phyloP scores from a whole-genome alignment of 306 rosid species.

The Macrotyloma uniflorum region DNA sequence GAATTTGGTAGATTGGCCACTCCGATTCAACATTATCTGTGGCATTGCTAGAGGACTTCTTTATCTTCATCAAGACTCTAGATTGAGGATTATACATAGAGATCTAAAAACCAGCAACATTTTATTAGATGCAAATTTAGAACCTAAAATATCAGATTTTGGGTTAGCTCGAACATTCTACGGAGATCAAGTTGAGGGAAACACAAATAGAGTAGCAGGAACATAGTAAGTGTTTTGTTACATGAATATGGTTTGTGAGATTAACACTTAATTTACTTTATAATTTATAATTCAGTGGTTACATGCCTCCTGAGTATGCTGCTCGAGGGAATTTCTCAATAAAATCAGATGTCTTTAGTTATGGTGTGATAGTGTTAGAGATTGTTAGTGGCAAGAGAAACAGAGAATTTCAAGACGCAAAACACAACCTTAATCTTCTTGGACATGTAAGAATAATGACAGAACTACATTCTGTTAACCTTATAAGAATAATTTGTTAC shows the following conservation, averaged over 20 bases:
- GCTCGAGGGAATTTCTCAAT: conserved; percentile 20
- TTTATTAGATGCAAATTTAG: not conserved
- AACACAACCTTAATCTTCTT: not conserved
- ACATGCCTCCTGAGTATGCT: conserved; percentile 44
- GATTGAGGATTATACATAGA: not conserved
- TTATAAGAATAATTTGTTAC: too few species aligned
- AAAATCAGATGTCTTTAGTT: conserved; percentile 41
- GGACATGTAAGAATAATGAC: not conserved
- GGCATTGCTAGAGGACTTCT: not conserved
- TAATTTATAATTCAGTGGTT: conserved; percentile 24
- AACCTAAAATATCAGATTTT: not conserved
- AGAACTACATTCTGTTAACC: not conserved
- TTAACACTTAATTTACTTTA: not conserved
- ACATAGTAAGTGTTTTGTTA: not conserved
- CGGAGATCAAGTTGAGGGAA: not conserved
- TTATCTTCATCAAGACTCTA: not conserved
- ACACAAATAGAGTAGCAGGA: not conserved
- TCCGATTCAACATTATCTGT: not conserved
- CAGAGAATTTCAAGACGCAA: not conserved
- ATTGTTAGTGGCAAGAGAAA: conserved; percentile 30
- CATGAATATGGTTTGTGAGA: not conserved
- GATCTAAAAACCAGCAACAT: not conserved
- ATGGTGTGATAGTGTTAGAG: conserved; percentile 39
- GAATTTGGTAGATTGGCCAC: not conserved
- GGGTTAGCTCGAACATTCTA: not conserved